Base-by-base conservation (phyloP, 805 yeast species). In the Deakozyma indianensis region DNA sequence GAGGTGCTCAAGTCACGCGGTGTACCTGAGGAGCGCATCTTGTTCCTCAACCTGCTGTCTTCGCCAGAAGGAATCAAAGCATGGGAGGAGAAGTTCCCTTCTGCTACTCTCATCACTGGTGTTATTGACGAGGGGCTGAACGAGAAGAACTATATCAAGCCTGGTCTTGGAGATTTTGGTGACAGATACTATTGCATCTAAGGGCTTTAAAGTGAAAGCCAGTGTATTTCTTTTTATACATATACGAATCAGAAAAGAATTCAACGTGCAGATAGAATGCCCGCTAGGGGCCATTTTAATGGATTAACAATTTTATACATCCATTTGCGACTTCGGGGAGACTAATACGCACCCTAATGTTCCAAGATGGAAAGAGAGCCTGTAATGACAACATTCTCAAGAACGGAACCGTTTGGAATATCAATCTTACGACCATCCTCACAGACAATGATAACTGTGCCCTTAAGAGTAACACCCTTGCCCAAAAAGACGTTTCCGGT, bases 151-250 rank as follows among this genome's bases (percentile, higher is more conserved):
- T 87, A 80, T 64, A 83, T 92, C 54, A 77, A 77, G 42, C 98
- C 98, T 25, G 98, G 98, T 42, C 71, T 92, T 53, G 98, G 98
- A 59, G 98, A 92, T 61, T 92, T 92, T 59, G 98, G 98, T 59
- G 97, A 92, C 68, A 75, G 97, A 66, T 92, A 92, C 68, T 92
- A 90, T 69, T 85, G 95, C 68, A 77, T 85, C 51, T 88, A 71
- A 61, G 4, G 23, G 5, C 20, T 38, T 18, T 14, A 25, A 25
- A 25, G 11, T 9, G 7, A 9, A 25, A 7, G 14, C 28, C 14
- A 25, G 28, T 14, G 28, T 7, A 25, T 7, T 9, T 25, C 14
- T 14, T 25, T 14, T 14, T 7, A 27, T 22, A 7, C 5, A 41
- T n/a, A 9, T 27, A 41, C 18, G 15, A 41, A 23, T n/a, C n/a